phyloP scores from a whole-genome alignment of 345 rosid genomes.

The Citrus reticulata region DNA sequence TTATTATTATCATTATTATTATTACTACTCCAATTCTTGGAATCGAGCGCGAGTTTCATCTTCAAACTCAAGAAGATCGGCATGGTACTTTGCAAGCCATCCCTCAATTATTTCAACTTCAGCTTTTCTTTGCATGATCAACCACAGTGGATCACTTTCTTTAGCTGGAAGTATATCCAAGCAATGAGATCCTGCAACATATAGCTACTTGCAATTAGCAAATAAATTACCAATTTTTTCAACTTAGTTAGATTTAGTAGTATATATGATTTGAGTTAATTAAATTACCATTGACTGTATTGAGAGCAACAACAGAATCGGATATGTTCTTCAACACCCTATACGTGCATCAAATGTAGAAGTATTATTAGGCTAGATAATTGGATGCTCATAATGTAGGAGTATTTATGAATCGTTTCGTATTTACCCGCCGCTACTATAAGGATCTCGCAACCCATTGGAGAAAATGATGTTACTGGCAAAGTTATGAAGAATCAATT shows the following conservation, averaged over 20 bases:
- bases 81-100: slow-evolving; percentile 31
- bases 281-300: slow-evolving; percentile 29
- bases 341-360: neutral
- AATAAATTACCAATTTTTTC: too few relatives aligned
- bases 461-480: slow-evolving; percentile 63
- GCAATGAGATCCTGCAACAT: slow-evolving; percentile 40
- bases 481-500: slow-evolving; percentile 35
- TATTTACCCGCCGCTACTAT: slow-evolving; percentile 51
- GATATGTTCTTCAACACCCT: slow-evolving; percentile 46
- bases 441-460: slow-evolving; percentile 53
- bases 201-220: neutral
- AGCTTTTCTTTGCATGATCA: slow-evolving; percentile 25
- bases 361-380: neutral
- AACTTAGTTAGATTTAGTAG: neutral
- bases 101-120: slow-evolving; percentile 29
- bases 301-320: slow-evolving; percentile 32
- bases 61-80: slow-evolving; percentile 10
- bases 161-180: slow-evolving; percentile 24
- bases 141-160: slow-evolving; percentile 32
- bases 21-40: neutral
- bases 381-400: too few relatives aligned
- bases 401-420: neutral
- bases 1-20: too few relatives aligned
- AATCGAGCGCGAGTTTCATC: neutral
- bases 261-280: too few relatives aligned